These are phyloP conservation scores for Persicaria tinctoria DNA, from an alignment of 148 eudicot species.

Conservation along the genomic window DNA sequence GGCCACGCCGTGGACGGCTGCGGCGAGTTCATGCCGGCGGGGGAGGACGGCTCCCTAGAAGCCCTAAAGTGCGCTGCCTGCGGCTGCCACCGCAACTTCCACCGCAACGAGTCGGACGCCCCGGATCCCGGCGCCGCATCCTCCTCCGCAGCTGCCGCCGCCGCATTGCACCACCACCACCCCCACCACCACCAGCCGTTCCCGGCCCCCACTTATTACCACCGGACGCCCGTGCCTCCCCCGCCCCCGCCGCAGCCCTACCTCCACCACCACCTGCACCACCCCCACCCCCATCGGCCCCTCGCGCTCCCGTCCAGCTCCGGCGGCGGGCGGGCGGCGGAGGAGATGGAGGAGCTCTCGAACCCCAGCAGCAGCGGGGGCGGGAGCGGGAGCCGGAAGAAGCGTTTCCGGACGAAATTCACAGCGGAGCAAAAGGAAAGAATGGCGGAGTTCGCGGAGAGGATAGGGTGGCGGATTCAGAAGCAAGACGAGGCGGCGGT, in stretches of 20 bases:
- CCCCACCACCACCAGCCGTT: neutral
- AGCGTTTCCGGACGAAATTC: conserved; percentile 23
- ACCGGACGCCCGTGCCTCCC: neutral
- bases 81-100: conserved; percentile 13
- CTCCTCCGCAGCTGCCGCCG: neutral
- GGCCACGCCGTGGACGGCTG: conserved; percentile 14
- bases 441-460: conserved; percentile 27
- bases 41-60: conserved; percentile 2
- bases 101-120: conserved; percentile 10
- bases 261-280: neutral
- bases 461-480: conserved; percentile 22
- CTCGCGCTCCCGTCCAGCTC: conserved; percentile 6
- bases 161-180: neutral
- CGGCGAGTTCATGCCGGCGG: conserved; percentile 14
- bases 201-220: neutral
- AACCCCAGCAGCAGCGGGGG: conserved; percentile 15
- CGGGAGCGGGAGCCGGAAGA: conserved; percentile 5
- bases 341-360: conserved; percentile 11
- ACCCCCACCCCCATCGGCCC: neutral
- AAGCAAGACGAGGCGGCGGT: conserved; percentile 21
- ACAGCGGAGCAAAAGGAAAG: conserved; percentile 22
- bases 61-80: conserved; percentile 13
- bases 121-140: neutral
- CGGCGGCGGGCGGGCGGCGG: neutral
- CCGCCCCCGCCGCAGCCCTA: neutral